Evolutionary conservation across 1,284 basidiomycete species (phyloP).

Genomic region (Cryptococcus wingfieldii): DNA sequence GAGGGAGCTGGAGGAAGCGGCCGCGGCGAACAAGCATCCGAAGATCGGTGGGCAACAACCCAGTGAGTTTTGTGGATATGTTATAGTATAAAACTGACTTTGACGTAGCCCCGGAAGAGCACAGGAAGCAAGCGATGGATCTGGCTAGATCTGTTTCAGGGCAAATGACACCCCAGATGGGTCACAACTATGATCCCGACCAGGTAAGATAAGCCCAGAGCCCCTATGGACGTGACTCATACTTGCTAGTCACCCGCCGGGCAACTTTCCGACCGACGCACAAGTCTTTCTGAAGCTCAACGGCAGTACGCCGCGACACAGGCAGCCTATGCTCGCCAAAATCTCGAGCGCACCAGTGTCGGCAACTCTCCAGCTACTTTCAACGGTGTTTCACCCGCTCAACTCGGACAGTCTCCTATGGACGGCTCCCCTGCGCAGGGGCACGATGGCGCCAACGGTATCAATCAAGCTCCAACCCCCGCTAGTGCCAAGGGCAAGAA

Average conservation of each 20-base stretch:
- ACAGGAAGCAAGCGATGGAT: slow-evolving; percentile 24
- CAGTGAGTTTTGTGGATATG: slow-evolving; percentile 11
- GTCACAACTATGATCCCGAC: slow-evolving; percentile 1
- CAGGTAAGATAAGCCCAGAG: slow-evolving; percentile 8
- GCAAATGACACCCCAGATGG: slow-evolving; percentile 7
- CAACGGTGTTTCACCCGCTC: slow-evolving; percentile 20
- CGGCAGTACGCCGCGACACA: slow-evolving; percentile 21
- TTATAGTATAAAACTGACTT: not conserved
- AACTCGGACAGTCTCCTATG: slow-evolving; percentile 12
- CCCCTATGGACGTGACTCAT: not conserved
- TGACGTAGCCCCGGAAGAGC: slow-evolving; percentile 21
- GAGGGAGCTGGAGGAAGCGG: slow-evolving; percentile 11
- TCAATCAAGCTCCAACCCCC: slow-evolving; percentile 6
- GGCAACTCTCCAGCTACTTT: slow-evolving; percentile 18
- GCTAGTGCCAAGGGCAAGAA: slow-evolving; percentile 5
- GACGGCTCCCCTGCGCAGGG: slow-evolving; percentile 8
- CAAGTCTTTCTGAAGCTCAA: slow-evolving; percentile 12
- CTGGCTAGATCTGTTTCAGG: slow-evolving; percentile 16
- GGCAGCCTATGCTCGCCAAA: slow-evolving; percentile 19
- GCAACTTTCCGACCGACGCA: not conserved
- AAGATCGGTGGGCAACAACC: slow-evolving; percentile 13
- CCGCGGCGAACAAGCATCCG: slow-evolving; percentile 11
- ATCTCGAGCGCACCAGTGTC: slow-evolving; percentile 10
- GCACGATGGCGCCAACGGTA: slow-evolving; percentile 6
- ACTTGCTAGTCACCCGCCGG: not conserved